Evolutionary conservation across 2,329 filamentous ascomycete genomes (phyloP), one percentile per base, ranked within the genome.

Genomic region (Botrytis paeoniae): DNA sequence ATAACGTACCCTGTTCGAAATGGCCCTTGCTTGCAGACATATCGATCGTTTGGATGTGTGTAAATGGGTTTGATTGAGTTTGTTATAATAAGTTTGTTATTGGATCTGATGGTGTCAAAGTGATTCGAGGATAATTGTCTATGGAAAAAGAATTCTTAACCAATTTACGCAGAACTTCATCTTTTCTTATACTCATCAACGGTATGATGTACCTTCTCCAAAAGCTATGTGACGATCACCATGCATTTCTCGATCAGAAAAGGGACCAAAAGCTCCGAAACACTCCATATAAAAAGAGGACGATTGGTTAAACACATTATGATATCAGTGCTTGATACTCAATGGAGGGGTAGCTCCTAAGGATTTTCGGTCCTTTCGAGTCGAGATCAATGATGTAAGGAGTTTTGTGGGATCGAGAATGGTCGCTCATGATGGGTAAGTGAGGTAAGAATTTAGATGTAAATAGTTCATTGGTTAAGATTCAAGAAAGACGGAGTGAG

Each of bases 1-100:
- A 69, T 35, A 37, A 41, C 78, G 68, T 75, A 82, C 81, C 82
- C 65, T 77, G 74, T 54, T 78, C 78, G 73, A 82, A 83, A 72
- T 82, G 81, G 68, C 79, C 78, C 32, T 76, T 75, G 37, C 72
- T 80, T 80, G 51, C 75, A 73, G 41, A 75, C 75, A 69, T 81
- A 78, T 75, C 80, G 79, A 61, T 37, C 8, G 12, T 59, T 41
- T 37, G 22, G 16, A n/a, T 12, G 63, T n/a, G 12, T 59, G 32
- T 37, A 14, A 20, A 18, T 51, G 63, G 9, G 75, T 74, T 65
- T 78, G 63, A 39, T 81, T 78, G 9, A 32, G 51, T 20, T n/a
- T n/a, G n/a, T n/a, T n/a, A n/a, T n/a, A n/a, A n/a, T n/a, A 9
- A 16, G 18, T 43, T 37, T 57, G 37, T 32, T 3, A 32, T 51